Conservation (phyloP, 345 rosid genomes). For the Populus deltoides region DNA sequence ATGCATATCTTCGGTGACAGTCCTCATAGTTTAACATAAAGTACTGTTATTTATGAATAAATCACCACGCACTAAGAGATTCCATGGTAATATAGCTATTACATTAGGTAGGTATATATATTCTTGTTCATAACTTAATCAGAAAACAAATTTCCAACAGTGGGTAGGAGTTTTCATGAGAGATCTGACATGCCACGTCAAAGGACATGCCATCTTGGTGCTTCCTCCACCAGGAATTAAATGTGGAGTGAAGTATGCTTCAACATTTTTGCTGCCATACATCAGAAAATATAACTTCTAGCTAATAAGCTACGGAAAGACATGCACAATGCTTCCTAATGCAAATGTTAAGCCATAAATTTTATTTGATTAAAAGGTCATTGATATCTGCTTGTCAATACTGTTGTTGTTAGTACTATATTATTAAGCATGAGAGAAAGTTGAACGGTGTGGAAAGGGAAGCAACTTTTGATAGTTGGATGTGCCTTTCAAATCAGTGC, state of each 20-base stretch:
- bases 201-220: not conserved
- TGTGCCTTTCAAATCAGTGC: conserved; percentile 24
- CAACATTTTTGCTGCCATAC: not conserved
- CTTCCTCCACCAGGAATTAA: not conserved
- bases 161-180: not conserved
- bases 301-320: not conserved
- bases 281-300: not conserved
- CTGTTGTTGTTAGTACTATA: not conserved
- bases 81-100: not conserved
- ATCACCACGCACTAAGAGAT: conserved; percentile 4
- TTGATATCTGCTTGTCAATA: not conserved
- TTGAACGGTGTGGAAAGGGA: not conserved
- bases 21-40: not conserved
- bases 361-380: not conserved
- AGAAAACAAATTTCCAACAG: too few species aligned
- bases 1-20: not conserved
- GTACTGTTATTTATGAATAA: not conserved
- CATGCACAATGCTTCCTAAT: not conserved
- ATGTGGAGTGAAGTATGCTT: not conserved
- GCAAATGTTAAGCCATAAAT: not conserved
- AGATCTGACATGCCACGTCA: not conserved
- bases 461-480: conserved; percentile 18
- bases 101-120: not conserved
- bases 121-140: not conserved
- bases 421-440: not conserved